These are phyloP conservation scores for Phylloporus arenicola DNA, from an alignment of 768 basidiomycete genomes.

Conservation along the genomic window DNA sequence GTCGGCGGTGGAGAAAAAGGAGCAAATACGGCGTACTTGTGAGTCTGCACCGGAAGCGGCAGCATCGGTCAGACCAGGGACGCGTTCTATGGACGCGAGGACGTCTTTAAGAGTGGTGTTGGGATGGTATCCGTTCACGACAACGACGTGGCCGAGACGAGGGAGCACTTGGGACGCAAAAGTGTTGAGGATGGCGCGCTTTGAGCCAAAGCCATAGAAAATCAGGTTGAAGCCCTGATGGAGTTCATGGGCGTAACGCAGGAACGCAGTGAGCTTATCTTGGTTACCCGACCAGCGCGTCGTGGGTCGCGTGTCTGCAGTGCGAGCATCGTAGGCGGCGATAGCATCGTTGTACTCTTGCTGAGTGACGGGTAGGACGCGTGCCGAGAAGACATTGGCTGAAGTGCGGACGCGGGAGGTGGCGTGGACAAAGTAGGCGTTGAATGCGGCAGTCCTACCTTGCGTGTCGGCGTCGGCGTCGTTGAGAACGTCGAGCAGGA, in stretches of 20 bases:
- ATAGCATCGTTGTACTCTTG: constrained; percentile 50
- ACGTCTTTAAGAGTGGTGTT: constrained; percentile 64
- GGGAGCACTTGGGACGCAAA: constrained; percentile 59
- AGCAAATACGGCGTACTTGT: constrained; percentile 59
- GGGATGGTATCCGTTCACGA: constrained; percentile 76
- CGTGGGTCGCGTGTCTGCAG: background rate
- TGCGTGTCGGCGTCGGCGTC: constrained; percentile 4
- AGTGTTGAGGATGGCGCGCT: constrained; percentile 66
- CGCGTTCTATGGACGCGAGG: constrained; percentile 50
- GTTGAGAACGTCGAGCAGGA: constrained; percentile 8
- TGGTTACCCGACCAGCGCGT: constrained; percentile 20
- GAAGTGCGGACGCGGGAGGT: constrained; percentile 67
- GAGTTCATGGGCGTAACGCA: constrained; percentile 66
- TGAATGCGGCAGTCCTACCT: constrained; percentile 55
- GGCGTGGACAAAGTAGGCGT: constrained; percentile 75
- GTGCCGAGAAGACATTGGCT: constrained; percentile 69
- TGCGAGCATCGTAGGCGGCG: constrained; percentile 18
- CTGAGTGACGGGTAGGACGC: constrained; percentile 63
- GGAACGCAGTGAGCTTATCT: constrained; percentile 36
- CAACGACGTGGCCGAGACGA: constrained; percentile 62
- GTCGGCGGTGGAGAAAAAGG: constrained; percentile 48
- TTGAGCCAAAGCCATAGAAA: constrained; percentile 88
- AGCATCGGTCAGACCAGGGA: constrained; percentile 15
- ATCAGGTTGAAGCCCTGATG: constrained; percentile 81
- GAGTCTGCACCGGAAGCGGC: constrained; percentile 42